phyloP scores from a whole-genome alignment of 192 early-diverging fungal genomes.

The Backusella tarrabulga region DNA sequence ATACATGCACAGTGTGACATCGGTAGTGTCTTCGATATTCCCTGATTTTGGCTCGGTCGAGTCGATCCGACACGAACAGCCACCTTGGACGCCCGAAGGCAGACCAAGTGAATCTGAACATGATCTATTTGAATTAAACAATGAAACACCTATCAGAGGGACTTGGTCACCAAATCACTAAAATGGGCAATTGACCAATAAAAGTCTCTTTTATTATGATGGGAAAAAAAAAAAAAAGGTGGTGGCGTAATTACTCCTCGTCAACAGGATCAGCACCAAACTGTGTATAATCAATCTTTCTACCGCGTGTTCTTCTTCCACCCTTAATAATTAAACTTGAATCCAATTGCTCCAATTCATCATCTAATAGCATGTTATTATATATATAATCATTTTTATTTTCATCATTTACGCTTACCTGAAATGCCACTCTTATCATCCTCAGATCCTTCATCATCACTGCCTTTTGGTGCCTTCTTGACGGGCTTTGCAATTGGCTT shows the following conservation, averaged over 20 bases:
- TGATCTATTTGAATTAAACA: not conserved
- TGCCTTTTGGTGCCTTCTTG: slow-evolving; percentile 17
- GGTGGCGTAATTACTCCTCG: slow-evolving; percentile 23
- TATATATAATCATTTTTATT: not conserved
- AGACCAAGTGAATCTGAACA: not conserved
- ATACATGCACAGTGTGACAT: not conserved
- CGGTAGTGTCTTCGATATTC: not conserved
- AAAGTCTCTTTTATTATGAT: not conserved
- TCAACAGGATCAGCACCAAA: slow-evolving; percentile 62
- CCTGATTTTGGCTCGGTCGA: not conserved
- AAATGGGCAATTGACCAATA: not conserved
- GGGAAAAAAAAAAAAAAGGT: not conserved
- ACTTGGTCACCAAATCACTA: not conserved
- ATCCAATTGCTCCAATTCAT: slow-evolving; percentile 61
- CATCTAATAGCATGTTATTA: slow-evolving; percentile 36
- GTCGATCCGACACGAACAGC: not conserved
- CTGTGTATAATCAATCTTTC: slow-evolving; percentile 70
- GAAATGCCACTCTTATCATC: slow-evolving; percentile 43
- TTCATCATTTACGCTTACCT: slow-evolving; percentile 16
- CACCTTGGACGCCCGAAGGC: not conserved
- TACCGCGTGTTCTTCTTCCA: slow-evolving; percentile 67
- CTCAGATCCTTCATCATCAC: slow-evolving; percentile 33
- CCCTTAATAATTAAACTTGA: slow-evolving; percentile 59
- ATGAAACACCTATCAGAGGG: not conserved
- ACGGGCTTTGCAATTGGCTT: not conserved